Conservation (phyloP, 2,329 filamentous ascomycete genomes). For the Sporothrix pseudoabietina region DNA sequence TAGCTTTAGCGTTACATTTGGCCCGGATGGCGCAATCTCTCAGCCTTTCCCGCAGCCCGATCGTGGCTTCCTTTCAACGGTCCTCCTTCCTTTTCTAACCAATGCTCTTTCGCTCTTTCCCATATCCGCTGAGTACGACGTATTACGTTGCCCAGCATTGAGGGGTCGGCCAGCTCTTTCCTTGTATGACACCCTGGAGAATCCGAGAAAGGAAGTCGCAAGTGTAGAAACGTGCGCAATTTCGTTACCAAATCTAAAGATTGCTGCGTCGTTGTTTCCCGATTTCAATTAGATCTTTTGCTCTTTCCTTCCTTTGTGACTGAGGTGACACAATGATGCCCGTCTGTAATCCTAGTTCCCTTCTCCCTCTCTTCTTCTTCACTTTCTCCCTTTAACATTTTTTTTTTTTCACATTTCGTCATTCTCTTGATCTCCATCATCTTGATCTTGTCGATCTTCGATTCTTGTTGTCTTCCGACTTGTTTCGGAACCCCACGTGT, state of each 20-base stretch:
- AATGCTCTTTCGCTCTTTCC: too few species aligned
- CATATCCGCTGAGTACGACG: not conserved
- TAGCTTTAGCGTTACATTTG: constrained; percentile 12
- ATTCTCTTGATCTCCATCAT: not conserved
- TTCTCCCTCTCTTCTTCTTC: not conserved
- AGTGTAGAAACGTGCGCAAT: not conserved
- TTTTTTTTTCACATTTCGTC: too few species aligned
- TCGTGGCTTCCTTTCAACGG: not conserved
- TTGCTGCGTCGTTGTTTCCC: not conserved
- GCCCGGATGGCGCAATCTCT: constrained; percentile 21
- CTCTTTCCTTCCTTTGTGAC: not conserved
- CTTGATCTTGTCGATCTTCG: not conserved
- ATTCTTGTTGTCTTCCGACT: not conserved
- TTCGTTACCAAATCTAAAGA: not conserved
- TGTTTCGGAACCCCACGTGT: not conserved
- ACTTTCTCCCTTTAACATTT: not conserved
- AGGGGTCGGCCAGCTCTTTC: not conserved
- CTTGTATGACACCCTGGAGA: not conserved
- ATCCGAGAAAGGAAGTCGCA: constrained; percentile 4
- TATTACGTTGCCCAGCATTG: too few species aligned
- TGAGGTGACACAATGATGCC: not conserved
- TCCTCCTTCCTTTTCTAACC: not conserved
- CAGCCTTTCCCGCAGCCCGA: constrained; percentile 4
- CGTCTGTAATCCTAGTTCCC: too few species aligned
- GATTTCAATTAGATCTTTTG: not conserved